Percentiles rank a stretch among this genome's conserved stretches.
Evolutionary conservation across 305 asterid species (phyloP).

Genomic region (Fraxinus floribunda): DNA sequence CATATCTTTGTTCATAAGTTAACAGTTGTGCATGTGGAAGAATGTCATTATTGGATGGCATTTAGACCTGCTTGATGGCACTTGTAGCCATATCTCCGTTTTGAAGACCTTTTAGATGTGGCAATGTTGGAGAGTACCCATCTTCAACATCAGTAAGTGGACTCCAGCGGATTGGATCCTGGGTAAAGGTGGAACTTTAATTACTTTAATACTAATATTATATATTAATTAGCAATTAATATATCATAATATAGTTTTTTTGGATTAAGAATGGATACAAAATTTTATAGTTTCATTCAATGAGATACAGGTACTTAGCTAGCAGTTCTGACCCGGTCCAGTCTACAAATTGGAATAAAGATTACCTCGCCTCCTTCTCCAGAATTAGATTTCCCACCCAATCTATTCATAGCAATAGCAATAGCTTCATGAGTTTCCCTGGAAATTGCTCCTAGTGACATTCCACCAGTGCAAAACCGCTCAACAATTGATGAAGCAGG

Average conservation of each 20-base stretch:
- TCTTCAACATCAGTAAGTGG: slow-evolving; percentile 56
- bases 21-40: slow-evolving; percentile 1
- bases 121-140: slow-evolving; percentile 57
- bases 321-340: background rate
- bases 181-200: slow-evolving; percentile 11
- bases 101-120: slow-evolving; percentile 58
- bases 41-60: background rate
- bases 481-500: slow-evolving; percentile 52
- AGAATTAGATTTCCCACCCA: slow-evolving; percentile 58
- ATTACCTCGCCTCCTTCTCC: slow-evolving; percentile 65
- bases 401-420: slow-evolving; percentile 57
- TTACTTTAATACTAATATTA: slow-evolving; percentile 1
- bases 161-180: slow-evolving; percentile 65
- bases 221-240: background rate
- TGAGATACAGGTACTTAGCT: background rate
- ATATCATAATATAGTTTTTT: background rate
- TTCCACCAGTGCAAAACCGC: slow-evolving; percentile 62
- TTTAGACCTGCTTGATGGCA: slow-evolving; percentile 52
- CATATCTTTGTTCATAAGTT: background rate
- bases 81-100: slow-evolving; percentile 58
- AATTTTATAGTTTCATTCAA: background rate
- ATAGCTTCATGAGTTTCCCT: slow-evolving; percentile 60
- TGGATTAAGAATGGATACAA: background rate
- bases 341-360: background rate
- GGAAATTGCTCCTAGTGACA: slow-evolving; percentile 63